Evolutionary conservation across 1,139 yeast species (phyloP).

Genomic region (Pichia sp.): DNA sequence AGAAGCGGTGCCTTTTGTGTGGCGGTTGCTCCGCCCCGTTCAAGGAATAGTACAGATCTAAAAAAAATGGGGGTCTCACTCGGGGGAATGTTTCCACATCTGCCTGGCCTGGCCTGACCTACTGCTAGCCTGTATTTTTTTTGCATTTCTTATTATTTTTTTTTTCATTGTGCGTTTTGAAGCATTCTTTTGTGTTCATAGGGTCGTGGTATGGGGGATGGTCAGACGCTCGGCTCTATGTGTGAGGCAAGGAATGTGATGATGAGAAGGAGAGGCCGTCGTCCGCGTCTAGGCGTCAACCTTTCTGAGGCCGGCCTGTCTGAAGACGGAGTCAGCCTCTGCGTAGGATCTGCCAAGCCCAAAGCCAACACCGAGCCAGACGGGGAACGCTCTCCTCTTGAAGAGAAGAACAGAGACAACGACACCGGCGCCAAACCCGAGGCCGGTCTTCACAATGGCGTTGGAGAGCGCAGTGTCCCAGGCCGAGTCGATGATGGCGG

Average conservation of each 20-base stretch:
- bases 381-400: constrained; percentile 94
- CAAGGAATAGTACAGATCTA: background rate
- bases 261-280: too few species aligned
- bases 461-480: constrained; percentile 98
- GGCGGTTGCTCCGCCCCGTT: background rate
- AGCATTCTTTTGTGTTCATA: too few species aligned
- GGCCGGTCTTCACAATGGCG: constrained; percentile 91
- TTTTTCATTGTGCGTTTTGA: too few species aligned
- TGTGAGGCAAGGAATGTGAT: too few species aligned
- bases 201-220: too few species aligned
- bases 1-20: background rate
- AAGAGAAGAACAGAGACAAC: constrained; percentile 86
- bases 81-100: too few species aligned
- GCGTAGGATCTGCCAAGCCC: constrained; percentile 97
- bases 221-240: background rate
- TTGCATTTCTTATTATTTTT: too few species aligned
- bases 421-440: constrained; percentile 97
- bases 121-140: too few species aligned
- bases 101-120: too few species aligned
- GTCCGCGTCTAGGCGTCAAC: constrained; percentile 51
- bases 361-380: constrained; percentile 93
- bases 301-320: constrained; percentile 72
- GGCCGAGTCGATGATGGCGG: constrained; percentile 35
- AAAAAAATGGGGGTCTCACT: too few species aligned
- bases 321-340: constrained; percentile 96